These are phyloP conservation scores for Vitis vinifera DNA, from an alignment of 164 flowering plant species.

Conservation along the genomic window DNA sequence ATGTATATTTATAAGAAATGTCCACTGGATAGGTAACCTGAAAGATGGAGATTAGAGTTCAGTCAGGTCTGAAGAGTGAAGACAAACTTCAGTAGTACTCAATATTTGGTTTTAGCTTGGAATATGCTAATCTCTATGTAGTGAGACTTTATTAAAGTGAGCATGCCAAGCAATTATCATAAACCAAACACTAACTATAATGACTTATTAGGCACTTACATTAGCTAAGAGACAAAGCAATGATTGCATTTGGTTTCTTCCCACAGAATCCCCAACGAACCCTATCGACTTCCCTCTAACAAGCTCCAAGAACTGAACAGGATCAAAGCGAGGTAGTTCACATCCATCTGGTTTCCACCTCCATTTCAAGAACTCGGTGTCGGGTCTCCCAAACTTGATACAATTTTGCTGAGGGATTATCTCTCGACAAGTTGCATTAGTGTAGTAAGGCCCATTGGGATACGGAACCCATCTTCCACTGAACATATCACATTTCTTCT, in stretches of 20 bases:
- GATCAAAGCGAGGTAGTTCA: conserved; percentile 34
- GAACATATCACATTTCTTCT: conserved; percentile 26
- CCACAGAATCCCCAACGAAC: conserved; percentile 46
- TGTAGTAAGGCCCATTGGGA: conserved; percentile 28
- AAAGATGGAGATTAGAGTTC: neutral
- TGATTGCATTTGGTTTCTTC: conserved; percentile 48
- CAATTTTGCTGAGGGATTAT: conserved; percentile 41
- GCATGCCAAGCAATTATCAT: no score
- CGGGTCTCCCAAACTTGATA: conserved; percentile 38
- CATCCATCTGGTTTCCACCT: conserved; percentile 44
- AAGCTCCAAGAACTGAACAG: conserved; percentile 30
- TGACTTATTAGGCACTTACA: conserved; percentile 18
- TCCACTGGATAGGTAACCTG: conserved; percentile 32
- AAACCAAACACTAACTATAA: no score
- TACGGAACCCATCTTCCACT: conserved; percentile 33
- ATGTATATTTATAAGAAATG: neutral
- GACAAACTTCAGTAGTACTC: no score
- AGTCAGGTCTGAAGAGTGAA: no score
- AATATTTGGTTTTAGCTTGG: no score
- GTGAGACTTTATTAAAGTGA: no score
- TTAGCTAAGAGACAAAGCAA: conserved; percentile 34
- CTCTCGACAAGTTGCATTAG: conserved; percentile 23
- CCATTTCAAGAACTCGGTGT: conserved; percentile 35
- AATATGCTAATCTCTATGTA: no score
- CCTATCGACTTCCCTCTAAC: conserved; percentile 36